Conservation (phyloP, 441 rosid species). For the Theobroma grandiflorum region DNA sequence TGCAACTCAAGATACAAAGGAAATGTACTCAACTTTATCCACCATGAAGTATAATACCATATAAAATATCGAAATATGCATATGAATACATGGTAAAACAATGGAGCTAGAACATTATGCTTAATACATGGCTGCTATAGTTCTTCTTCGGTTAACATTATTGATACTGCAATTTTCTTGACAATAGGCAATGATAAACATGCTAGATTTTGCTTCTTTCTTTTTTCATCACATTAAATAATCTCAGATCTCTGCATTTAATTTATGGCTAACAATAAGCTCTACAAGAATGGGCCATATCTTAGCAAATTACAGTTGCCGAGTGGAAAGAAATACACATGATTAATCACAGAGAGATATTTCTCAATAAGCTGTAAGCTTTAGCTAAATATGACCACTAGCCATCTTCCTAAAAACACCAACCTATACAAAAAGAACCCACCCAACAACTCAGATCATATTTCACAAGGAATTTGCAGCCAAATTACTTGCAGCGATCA, state of each 20-base stretch:
- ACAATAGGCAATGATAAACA: background rate
- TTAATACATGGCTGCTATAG: background rate
- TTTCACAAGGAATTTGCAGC: constrained; percentile 30
- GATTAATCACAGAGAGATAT: constrained; percentile 31
- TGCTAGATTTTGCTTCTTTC: constrained; percentile 26
- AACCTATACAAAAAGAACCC: constrained; percentile 52
- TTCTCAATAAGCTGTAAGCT: constrained; percentile 36
- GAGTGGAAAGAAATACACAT: constrained; percentile 36
- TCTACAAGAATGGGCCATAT: constrained; percentile 48
- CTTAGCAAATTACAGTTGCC: constrained; percentile 32
- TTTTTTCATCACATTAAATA: constrained; percentile 29
- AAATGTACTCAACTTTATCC: too few relatives aligned
- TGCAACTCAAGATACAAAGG: background rate
- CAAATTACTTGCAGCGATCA: constrained; percentile 34
- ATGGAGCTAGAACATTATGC: background rate
- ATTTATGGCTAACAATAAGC: constrained; percentile 37
- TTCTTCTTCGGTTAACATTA: background rate
- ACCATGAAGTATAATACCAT: background rate
- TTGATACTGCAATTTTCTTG: background rate
- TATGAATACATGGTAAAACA: background rate
- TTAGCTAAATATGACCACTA: constrained; percentile 36
- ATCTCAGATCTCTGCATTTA: constrained; percentile 21
- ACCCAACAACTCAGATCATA: constrained; percentile 24
- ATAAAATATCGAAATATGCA: too few relatives aligned
- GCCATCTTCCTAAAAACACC: constrained; percentile 39